Percentiles rank a stretch among this genome's conserved stretches.
Conservation (phyloP, 1,139 yeast species). For the Yamadazyma dendronema region DNA sequence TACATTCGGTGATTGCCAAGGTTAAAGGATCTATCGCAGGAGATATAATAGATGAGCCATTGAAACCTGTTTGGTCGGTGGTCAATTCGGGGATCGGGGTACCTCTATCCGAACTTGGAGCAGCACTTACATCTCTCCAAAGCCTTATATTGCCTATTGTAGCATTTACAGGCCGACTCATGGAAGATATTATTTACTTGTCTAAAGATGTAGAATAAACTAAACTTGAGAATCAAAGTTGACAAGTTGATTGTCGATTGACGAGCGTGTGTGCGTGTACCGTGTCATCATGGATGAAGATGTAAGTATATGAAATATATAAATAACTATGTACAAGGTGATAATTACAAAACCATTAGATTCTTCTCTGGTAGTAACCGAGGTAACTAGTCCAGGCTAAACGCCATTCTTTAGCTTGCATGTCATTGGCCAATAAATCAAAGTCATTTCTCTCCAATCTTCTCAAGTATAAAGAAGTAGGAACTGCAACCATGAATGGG, state of each 20-base stretch:
- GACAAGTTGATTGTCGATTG: constrained; percentile 1
- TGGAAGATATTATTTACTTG: neutral
- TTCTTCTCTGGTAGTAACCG: constrained; percentile 34
- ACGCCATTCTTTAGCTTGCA: constrained; percentile 65
- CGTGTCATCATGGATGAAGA: neutral
- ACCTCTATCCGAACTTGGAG: neutral
- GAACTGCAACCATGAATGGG: constrained; percentile 67
- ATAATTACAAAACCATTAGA: no score
- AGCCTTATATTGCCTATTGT: neutral
- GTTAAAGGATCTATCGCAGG: constrained; percentile 73
- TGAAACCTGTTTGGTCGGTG: neutral
- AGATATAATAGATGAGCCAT: neutral
- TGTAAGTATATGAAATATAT: neutral
- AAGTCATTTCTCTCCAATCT: constrained; percentile 63
- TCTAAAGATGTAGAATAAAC: neutral
- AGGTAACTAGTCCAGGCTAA: constrained; percentile 66
- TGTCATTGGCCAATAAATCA: constrained; percentile 51
- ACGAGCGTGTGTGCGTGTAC: constrained; percentile 4
- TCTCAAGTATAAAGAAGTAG: constrained; percentile 61
- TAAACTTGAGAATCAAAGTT: neutral
- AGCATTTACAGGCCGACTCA: neutral
- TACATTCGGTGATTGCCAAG: constrained; percentile 84
- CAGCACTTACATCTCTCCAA: neutral
- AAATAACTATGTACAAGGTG: neutral
- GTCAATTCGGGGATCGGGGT: constrained; percentile 4